Evolutionary conservation across 495 filamentous ascomycete species (phyloP).

Genomic region (Patellaria atrata): DNA sequence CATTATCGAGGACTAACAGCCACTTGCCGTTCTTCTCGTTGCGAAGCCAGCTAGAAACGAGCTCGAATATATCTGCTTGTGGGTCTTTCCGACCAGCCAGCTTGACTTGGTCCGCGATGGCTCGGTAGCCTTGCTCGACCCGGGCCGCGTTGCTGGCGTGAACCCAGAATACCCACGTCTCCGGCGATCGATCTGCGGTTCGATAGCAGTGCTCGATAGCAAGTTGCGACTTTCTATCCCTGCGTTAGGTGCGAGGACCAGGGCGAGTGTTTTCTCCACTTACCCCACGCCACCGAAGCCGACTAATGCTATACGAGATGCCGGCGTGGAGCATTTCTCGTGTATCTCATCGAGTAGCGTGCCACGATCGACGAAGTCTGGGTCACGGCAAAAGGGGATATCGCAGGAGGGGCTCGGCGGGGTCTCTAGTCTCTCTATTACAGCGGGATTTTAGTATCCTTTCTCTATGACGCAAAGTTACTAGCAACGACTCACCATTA

Average conservation of each 20-base stretch:
- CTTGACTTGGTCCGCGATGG: conserved; percentile 4
- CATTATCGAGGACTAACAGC: conserved; percentile 13
- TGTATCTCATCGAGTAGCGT: conserved; percentile 23
- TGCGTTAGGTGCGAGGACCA: conserved; percentile 3
- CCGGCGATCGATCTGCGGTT: conserved; percentile 16
- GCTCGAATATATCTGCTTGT: conserved; percentile 3
- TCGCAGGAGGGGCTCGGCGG: conserved; percentile 8
- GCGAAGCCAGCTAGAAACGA: conserved; percentile 12
- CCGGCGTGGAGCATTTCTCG: conserved; percentile 12
- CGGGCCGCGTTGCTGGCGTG: conserved; percentile 8
- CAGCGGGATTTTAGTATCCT: too few species aligned
- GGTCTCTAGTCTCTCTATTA: not conserved
- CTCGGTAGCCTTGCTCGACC: conserved; percentile 8
- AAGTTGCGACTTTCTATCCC: conserved; percentile 36
- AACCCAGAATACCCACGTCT: conserved; percentile 14
- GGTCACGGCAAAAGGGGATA: conserved; percentile 26
- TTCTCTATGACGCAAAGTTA: too few species aligned
- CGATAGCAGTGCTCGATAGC: conserved; percentile 36
- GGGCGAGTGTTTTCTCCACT: conserved; percentile 1
- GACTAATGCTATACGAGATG: conserved; percentile 14
- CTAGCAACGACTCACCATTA: too few species aligned
- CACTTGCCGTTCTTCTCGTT: conserved; percentile 11
- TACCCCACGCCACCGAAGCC: conserved; percentile 36
- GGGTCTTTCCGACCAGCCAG: conserved; percentile 3
- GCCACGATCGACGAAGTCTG: conserved; percentile 30